Evolutionary conservation across 1,284 basidiomycete genomes (phyloP).

Genomic region (Cerioporus squamosus): DNA sequence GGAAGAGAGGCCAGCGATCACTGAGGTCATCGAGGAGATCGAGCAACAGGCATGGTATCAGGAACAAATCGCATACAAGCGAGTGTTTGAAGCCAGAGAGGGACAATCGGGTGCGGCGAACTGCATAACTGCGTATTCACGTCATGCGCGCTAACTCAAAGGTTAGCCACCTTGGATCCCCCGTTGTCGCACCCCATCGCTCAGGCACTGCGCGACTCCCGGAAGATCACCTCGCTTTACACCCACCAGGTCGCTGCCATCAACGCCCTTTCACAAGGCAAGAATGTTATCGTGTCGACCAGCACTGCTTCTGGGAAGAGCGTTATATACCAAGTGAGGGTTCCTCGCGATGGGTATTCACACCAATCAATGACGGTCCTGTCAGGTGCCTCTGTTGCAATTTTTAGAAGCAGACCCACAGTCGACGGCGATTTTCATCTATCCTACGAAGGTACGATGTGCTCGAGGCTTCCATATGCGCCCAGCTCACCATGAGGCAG

Average conservation of each 20-base stretch:
- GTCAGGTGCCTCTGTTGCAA: conserved; percentile 73
- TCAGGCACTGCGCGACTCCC: conserved; percentile 63
- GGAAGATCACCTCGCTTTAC: conserved; percentile 74
- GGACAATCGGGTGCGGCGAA: conserved; percentile 50
- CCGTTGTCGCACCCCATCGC: conserved; percentile 63
- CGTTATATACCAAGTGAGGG: conserved; percentile 79
- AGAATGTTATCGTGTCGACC: conserved; percentile 88
- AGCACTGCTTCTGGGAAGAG: conserved; percentile 93
- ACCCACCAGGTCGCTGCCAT: conserved; percentile 83
- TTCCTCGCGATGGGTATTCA: not conserved
- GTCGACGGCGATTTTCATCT: conserved; percentile 84
- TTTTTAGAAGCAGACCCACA: conserved; percentile 66
- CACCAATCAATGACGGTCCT: too few relatives aligned
- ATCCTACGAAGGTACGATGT: conserved; percentile 84
- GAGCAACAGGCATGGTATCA: conserved; percentile 64
- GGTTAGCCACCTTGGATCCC: conserved; percentile 53
- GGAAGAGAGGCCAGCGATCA: conserved; percentile 60
- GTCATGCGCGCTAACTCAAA: not conserved
- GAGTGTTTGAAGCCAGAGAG: conserved; percentile 55
- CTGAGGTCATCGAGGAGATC: conserved; percentile 62
- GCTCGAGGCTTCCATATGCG: not conserved
- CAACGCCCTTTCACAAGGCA: conserved; percentile 61
- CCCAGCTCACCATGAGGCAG: conserved; percentile 38
- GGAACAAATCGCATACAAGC: conserved; percentile 67
- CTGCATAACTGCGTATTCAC: not conserved